Evolutionary conservation across 805 yeast species (phyloP).

Genomic region (Tetrapisispora pingtungensis): DNA sequence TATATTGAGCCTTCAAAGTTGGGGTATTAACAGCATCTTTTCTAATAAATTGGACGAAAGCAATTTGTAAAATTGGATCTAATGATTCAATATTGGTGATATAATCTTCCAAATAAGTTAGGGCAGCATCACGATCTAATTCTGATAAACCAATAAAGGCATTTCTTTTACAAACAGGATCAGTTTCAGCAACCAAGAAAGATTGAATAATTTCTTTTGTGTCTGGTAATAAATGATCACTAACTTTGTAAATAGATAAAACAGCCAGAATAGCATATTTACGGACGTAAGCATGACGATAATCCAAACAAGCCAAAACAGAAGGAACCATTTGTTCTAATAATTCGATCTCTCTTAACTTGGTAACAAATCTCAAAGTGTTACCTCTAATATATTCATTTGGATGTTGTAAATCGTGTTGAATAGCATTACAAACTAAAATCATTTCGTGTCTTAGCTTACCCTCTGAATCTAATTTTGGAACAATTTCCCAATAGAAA

Average conservation of each 20-base stretch:
- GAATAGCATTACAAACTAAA: constrained; percentile 94
- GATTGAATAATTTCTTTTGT: constrained; percentile 76
- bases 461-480: constrained; percentile 79
- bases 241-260: constrained; percentile 66
- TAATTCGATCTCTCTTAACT: constrained; percentile 84
- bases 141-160: constrained; percentile 83
- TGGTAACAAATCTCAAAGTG: constrained; percentile 82
- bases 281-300: constrained; percentile 95
- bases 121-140: constrained; percentile 76
- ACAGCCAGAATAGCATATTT: constrained; percentile 94
- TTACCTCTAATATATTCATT: constrained; percentile 95
- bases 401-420: constrained; percentile 95
- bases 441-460: constrained; percentile 97
- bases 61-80: constrained; percentile 80
- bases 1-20: constrained; percentile 58
- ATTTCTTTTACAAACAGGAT: constrained; percentile 89
- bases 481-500: constrained; percentile 96
- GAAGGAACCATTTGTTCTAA: constrained; percentile 93
- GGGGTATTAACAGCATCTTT: constrained; percentile 61
- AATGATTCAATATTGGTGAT: constrained; percentile 47
- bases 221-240: constrained; percentile 86
- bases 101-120: constrained; percentile 68
- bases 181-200: constrained; percentile 74
- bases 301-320: constrained; percentile 82
- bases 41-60: constrained; percentile 84